These are phyloP conservation scores for Rhizopogon parksii DNA, from an alignment of 1,284 basidiomycete genomes.

Conservation along the genomic window DNA sequence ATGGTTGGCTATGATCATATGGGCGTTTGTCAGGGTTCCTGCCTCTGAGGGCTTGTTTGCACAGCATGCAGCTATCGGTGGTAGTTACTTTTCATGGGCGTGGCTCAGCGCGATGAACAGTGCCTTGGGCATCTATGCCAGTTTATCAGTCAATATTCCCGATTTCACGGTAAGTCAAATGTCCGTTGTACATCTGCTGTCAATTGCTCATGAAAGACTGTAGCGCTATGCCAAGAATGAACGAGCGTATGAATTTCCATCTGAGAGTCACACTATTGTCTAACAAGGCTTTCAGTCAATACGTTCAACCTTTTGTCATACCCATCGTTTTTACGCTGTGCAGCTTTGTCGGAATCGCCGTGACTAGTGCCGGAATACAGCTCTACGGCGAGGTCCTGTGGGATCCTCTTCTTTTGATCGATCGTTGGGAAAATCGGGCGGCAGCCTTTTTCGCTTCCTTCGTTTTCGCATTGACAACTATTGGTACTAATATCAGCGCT, in stretches of 20 bases:
- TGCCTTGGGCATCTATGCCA: constrained; percentile 45
- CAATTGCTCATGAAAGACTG: neutral
- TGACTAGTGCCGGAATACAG: constrained; percentile 42
- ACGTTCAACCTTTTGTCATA: constrained; percentile 50
- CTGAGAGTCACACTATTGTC: neutral
- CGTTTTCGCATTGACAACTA: constrained; percentile 51
- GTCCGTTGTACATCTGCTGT: neutral
- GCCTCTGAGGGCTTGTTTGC: constrained; percentile 37
- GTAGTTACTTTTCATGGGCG: constrained; percentile 42
- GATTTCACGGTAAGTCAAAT: constrained; percentile 40
- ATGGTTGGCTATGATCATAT: constrained; percentile 54
- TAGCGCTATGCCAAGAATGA: constrained; percentile 26
- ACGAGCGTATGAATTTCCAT: constrained; percentile 16
- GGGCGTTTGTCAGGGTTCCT: constrained; percentile 52
- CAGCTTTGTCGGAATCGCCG: constrained; percentile 53
- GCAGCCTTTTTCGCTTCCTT: constrained; percentile 62
- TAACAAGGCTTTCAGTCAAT: constrained; percentile 31
- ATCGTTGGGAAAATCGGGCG: constrained; percentile 57
- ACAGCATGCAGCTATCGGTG: constrained; percentile 33
- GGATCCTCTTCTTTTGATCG: constrained; percentile 43
- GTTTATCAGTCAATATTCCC: constrained; percentile 50
- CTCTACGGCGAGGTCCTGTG: constrained; percentile 49
- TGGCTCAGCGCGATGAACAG: constrained; percentile 52
- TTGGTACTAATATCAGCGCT: constrained; percentile 58
- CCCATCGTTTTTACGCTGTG: constrained; percentile 50